Percentiles rank a stretch among this genome's conserved stretches.
These are phyloP conservation scores for Paraconiothyrium sp. DNA, from an alignment of 2,329 filamentous ascomycete genomes.

Conservation along the genomic window DNA sequence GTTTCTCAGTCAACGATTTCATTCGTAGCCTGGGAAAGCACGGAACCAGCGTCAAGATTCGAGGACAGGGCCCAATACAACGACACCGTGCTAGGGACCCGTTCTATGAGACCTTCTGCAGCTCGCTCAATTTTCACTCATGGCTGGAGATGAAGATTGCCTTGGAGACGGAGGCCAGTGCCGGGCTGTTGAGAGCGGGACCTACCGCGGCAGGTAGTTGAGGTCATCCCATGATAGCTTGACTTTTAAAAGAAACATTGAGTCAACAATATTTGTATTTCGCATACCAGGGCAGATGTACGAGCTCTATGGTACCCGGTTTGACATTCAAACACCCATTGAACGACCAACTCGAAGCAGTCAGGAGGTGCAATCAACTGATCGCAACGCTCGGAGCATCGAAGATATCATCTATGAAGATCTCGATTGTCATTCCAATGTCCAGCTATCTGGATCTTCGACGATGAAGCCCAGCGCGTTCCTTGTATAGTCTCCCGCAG, in stretches of 20 bases:
- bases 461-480: too few species aligned
- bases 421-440: too few species aligned
- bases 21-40: constrained; percentile 50
- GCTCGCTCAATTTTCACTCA: constrained; percentile 51
- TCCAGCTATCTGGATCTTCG: too few species aligned
- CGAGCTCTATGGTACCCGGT: too few species aligned
- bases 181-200: constrained; percentile 42
- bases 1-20: constrained; percentile 50
- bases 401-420: too few species aligned
- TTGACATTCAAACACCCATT: too few species aligned
- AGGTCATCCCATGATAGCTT: background rate
- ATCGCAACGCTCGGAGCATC: too few species aligned
- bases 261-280: background rate
- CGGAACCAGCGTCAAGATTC: constrained; percentile 51
- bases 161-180: constrained; percentile 52
- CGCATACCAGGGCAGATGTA: background rate
- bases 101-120: constrained; percentile 51
- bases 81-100: constrained; percentile 47
- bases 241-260: background rate
- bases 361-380: too few species aligned
- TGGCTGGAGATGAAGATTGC: constrained; percentile 55
- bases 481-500: too few species aligned
- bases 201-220: constrained; percentile 10
- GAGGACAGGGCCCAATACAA: constrained; percentile 50
- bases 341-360: too few species aligned